A percentile compares a stretch with the other conserved stretches of the same genome.
phyloP scores from a whole-genome alignment of 2,329 filamentous ascomycete species.

The Alternaria postmessia region DNA sequence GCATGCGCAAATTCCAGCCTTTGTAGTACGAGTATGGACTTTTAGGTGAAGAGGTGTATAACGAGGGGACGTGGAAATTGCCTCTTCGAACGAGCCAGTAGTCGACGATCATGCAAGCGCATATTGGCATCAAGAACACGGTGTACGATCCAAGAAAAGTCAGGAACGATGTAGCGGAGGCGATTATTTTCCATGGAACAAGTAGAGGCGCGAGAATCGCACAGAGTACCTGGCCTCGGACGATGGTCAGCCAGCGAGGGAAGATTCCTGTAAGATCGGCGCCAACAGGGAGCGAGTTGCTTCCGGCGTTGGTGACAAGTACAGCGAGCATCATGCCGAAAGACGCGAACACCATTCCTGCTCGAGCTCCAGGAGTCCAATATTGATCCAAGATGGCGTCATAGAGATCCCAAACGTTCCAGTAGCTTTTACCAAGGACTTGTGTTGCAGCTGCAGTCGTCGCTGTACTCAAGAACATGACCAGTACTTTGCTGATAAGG shows the following conservation, averaged over 20 bases:
- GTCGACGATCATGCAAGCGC: constrained; percentile 31
- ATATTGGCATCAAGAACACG: constrained; percentile 39
- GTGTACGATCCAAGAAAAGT: constrained; percentile 38
- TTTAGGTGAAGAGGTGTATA: constrained; percentile 19
- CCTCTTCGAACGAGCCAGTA: constrained; percentile 29
- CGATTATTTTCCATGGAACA: constrained; percentile 40
- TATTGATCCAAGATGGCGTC: constrained; percentile 29
- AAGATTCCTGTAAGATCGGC: constrained; percentile 36
- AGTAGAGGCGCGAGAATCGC: constrained; percentile 26
- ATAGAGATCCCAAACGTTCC: constrained; percentile 35
- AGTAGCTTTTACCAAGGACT: constrained; percentile 32
- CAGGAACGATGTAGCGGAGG: constrained; percentile 31
- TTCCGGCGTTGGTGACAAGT: constrained; percentile 37
- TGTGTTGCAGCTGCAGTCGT: constrained; percentile 25
- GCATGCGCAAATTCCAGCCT: constrained; percentile 32
- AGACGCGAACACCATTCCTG: constrained; percentile 38
- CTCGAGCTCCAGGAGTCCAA: constrained; percentile 30
- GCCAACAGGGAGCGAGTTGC: constrained; percentile 37
- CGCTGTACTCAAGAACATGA: constrained; percentile 30
- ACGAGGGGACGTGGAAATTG: constrained; percentile 30
- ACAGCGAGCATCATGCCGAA: constrained; percentile 37
- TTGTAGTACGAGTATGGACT: constrained; percentile 30
- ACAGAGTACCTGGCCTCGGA: constrained; percentile 32
- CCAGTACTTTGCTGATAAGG: constrained; percentile 29
- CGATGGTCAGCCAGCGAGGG: constrained; percentile 38